Evolutionary conservation across 2,329 filamentous ascomycete species (phyloP), one percentile per base, ranked within the genome.

Genomic region (Pseudofabraea citricarpa): DNA sequence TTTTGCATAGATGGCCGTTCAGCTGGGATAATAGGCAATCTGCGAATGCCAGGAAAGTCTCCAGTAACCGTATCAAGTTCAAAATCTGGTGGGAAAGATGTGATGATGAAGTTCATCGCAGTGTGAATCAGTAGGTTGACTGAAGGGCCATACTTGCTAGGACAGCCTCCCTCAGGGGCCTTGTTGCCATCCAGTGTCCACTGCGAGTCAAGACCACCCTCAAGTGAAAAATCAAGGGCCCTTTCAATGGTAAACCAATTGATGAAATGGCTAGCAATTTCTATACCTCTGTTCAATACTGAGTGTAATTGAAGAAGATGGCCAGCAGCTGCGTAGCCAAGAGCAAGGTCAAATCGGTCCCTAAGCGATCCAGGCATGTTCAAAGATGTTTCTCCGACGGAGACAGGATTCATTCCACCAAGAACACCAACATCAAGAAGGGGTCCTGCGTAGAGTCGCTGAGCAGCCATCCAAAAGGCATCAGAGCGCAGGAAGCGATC

Each of bases 251-350:
- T 85, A 41, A 78, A 69, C 81, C 81, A 86, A 47, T 69, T 71
- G 32, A 87, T 56, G 4, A 80, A 68, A 41, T 72, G 69, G 26
- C 72, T 67, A 2, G 79, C 80, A 47, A 84, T 71, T 37, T 79
- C 74, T 20, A 83, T 64, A 26, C 81, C 83, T 26, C 78, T 74
- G 36, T 70, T 62, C 9, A 75, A 66, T 20, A 86, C 71, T 19
- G 72, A 70, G 2, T 66, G 68, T 56, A 83, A 73, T 31, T 69
- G 67, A 13, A 87, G 66, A 29, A 79, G 65, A 39, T 75, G 68
- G 1, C 81, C 83, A 5, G 80, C 75, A 20, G 81, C 79, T 36
- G 81, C 74, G 55, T 85, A 85, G 19, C 79, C 78, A 16, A 87
- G 63, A n/a, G 74, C 74, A 48, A 77, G 76, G 23, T 72, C 65